A percentile compares a stretch with the other conserved stretches of the same genome.
Evolutionary conservation across 2,329 filamentous ascomycete genomes (phyloP).

Genomic region (Neurospora sp.): DNA sequence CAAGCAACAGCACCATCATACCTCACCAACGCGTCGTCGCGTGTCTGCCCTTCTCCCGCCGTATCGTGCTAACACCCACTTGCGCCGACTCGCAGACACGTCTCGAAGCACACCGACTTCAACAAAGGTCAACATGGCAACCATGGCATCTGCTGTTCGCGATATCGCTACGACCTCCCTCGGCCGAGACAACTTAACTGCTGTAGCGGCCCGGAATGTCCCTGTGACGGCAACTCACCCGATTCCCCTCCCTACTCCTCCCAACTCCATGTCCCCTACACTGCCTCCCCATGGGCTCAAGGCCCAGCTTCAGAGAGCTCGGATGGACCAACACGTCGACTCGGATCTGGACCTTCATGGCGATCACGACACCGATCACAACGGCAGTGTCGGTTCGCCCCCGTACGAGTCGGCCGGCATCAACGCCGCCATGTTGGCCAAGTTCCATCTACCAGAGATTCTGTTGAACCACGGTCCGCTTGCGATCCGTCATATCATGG

Average conservation of each 20-base stretch:
- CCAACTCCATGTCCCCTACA: constrained; percentile 87
- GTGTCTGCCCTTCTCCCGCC: constrained; percentile 5
- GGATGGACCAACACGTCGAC: constrained; percentile 55
- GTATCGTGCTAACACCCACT: constrained; percentile 22
- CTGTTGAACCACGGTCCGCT: constrained; percentile 81
- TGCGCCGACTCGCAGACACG: constrained; percentile 26
- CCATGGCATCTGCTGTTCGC: constrained; percentile 57
- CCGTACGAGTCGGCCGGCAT: constrained; percentile 69
- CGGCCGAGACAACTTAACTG: constrained; percentile 62
- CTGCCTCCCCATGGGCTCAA: constrained; percentile 74
- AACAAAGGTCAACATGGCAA: constrained; percentile 46
- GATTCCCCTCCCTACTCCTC: constrained; percentile 81
- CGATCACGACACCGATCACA: constrained; percentile 14
- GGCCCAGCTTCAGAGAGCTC: constrained; percentile 51
- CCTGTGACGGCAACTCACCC: constrained; percentile 50
- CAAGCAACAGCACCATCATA: constrained; percentile 3
- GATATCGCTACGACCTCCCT: constrained; percentile 53
- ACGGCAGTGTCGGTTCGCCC: constrained; percentile 32
- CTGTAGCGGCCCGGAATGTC: constrained; percentile 58
- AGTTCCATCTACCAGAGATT: constrained; percentile 83
- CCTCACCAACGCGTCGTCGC: constrained; percentile 16
- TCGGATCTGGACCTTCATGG: constrained; percentile 84
- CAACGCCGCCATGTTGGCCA: constrained; percentile 75
- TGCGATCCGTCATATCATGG: constrained; percentile 92
- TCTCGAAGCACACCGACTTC: constrained; percentile 34